These are phyloP conservation scores for Sophora flavescens DNA, from an alignment of 306 rosid genomes.

Conservation along the genomic window DNA sequence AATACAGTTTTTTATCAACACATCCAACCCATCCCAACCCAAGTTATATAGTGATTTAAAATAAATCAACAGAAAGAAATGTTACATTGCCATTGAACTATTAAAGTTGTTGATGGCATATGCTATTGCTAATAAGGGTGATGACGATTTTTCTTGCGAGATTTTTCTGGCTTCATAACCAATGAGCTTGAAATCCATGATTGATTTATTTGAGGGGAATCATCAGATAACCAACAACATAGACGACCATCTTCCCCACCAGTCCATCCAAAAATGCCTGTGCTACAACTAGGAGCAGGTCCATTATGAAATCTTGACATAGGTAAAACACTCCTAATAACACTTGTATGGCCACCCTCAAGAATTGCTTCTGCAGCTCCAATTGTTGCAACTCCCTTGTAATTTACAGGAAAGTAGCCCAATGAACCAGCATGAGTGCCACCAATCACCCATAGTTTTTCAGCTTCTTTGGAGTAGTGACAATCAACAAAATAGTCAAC, in stretches of 20 bases:
- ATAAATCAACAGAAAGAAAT: neutral
- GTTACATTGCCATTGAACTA: neutral
- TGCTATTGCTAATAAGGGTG: constrained; percentile 64
- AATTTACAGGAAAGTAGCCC: constrained; percentile 85
- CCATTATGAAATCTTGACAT: constrained; percentile 57
- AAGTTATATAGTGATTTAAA: neutral
- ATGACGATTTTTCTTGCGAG: constrained; percentile 69
- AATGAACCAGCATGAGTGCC: constrained; percentile 77
- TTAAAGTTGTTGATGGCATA: neutral
- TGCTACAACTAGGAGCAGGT: constrained; percentile 44
- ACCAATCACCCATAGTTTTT: constrained; percentile 81
- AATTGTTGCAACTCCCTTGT: constrained; percentile 51
- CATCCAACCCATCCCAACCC: constrained; percentile 17
- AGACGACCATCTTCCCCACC: constrained; percentile 98
- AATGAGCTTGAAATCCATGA: constrained; percentile 85
- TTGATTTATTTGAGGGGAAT: constrained; percentile 53
- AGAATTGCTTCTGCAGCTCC: constrained; percentile 88
- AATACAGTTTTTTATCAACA: neutral
- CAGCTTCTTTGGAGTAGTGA: constrained; percentile 71
- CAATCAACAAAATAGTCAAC: constrained; percentile 92
- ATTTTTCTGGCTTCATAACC: constrained; percentile 58
- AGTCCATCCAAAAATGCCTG: constrained; percentile 87
- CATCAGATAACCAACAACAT: constrained; percentile 88
- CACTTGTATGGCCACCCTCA: constrained; percentile 78
- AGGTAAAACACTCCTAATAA: constrained; percentile 77